Evolutionary conservation across 306 rosid genomes (phyloP).

Genomic region (Prosopis cineraria): DNA sequence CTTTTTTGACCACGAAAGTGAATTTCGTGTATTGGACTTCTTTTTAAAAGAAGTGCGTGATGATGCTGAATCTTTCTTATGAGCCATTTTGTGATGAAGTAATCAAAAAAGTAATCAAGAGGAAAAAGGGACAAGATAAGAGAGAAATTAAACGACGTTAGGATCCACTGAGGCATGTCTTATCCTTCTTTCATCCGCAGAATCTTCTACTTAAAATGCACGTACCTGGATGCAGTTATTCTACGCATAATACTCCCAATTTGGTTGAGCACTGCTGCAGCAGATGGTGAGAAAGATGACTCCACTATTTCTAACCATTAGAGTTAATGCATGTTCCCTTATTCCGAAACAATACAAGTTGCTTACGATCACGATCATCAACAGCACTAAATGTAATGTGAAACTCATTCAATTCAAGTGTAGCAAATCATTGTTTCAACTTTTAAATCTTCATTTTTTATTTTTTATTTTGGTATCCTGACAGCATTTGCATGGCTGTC

Average conservation of each 20-base stretch:
- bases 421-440: neutral
- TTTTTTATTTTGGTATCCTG: neutral
- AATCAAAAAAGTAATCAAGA: neutral
- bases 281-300: neutral
- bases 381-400: neutral
- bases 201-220: neutral
- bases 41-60: neutral
- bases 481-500: neutral
- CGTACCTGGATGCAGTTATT: neutral
- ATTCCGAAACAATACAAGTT: neutral
- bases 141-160: neutral
- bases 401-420: neutral
- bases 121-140: neutral
- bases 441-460: neutral
- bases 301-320: slow-evolving; percentile 10
- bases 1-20: neutral
- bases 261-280: neutral
- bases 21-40: neutral
- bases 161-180: neutral
- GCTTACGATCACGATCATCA: neutral
- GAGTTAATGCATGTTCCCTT: neutral
- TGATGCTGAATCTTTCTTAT: neutral
- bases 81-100: neutral
- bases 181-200: neutral
- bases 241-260: neutral